phyloP scores from a whole-genome alignment of 2,329 filamentous ascomycete species.

The Trichophyton equinum region DNA sequence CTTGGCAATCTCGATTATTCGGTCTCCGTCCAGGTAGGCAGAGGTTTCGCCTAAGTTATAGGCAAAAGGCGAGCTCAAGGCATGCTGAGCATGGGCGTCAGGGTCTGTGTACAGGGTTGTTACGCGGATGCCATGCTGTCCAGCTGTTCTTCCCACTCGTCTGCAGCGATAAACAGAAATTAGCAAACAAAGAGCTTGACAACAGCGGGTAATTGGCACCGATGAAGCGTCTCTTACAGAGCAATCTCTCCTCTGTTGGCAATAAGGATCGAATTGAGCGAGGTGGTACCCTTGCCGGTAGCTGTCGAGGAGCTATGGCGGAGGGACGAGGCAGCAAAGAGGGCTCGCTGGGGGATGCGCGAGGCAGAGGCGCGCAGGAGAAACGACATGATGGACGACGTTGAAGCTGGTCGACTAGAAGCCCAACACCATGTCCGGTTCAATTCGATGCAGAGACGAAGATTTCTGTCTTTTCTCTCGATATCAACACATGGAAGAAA shows the following conservation, averaged over 20 bases:
- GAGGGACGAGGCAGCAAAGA: constrained; percentile 11
- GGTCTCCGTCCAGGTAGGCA: constrained; percentile 84
- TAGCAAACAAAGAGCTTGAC: background rate
- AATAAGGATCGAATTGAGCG: constrained; percentile 71
- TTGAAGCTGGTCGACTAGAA: background rate
- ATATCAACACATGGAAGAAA: background rate
- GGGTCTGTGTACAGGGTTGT: constrained; percentile 93
- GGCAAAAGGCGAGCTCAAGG: constrained; percentile 68
- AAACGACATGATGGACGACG: constrained; percentile 10
- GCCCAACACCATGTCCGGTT: constrained; percentile 1
- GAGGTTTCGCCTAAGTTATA: constrained; percentile 66
- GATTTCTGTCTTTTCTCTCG: background rate
- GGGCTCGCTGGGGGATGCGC: constrained; percentile 11
- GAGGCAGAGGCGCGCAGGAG: constrained; percentile 13
- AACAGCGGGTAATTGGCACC: too few relatives aligned
- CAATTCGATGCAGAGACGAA: background rate
- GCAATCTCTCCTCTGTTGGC: constrained; percentile 97
- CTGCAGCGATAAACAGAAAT: constrained; percentile 20
- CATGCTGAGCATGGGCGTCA: constrained; percentile 77
- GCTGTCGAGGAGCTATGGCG: constrained; percentile 9
- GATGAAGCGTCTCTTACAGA: constrained; percentile 36
- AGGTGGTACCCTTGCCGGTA: constrained; percentile 19
- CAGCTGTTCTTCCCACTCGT: constrained; percentile 77
- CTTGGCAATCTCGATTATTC: constrained; percentile 80
- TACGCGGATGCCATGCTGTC: constrained; percentile 77